Conservation (phyloP, 2,329 filamentous ascomycete genomes). For the Chaetothyriales sp. region DNA sequence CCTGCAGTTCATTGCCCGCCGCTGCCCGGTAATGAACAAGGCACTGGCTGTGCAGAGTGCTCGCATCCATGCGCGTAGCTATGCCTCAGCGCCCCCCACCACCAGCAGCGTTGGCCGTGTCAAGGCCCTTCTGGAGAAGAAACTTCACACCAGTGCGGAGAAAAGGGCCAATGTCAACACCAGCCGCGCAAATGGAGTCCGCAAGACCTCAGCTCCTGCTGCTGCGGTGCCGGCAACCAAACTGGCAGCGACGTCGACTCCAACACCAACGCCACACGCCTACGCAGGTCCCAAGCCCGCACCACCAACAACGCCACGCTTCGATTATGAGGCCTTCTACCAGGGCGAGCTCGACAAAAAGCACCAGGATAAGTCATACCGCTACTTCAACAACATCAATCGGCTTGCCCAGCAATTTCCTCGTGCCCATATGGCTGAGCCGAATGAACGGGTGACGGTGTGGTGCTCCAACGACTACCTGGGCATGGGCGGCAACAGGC, state of each 20-base stretch:
- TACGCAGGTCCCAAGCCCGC: constrained; percentile 30
- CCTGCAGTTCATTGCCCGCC: constrained; percentile 80
- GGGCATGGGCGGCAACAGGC: constrained; percentile 84
- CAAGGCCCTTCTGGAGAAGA: constrained; percentile 29
- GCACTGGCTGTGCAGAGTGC: constrained; percentile 69
- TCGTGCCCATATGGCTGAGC: constrained; percentile 72
- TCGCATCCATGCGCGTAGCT: constrained; percentile 20
- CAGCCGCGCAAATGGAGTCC: constrained; percentile 27
- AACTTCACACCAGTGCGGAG: constrained; percentile 60
- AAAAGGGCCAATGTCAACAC: constrained; percentile 63
- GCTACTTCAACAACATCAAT: constrained; percentile 99
- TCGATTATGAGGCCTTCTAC: constrained; percentile 88
- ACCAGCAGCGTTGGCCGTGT: constrained; percentile 23
- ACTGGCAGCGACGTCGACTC: neutral
- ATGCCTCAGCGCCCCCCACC: constrained; percentile 16
- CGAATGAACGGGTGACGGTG: constrained; percentile 78
- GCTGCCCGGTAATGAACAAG: constrained; percentile 98
- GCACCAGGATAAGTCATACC: constrained; percentile 98
- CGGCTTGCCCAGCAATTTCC: constrained; percentile 92
- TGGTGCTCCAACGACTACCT: constrained; percentile 99
- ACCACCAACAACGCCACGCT: constrained; percentile 43
- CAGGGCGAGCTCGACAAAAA: constrained; percentile 84
- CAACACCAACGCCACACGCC: neutral
- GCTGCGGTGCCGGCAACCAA: neutral
- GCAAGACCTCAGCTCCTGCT: constrained; percentile 28